Evolutionary conservation across 1,139 yeast genomes (phyloP).

Genomic region (Lodderomyces jiufengensis): DNA sequence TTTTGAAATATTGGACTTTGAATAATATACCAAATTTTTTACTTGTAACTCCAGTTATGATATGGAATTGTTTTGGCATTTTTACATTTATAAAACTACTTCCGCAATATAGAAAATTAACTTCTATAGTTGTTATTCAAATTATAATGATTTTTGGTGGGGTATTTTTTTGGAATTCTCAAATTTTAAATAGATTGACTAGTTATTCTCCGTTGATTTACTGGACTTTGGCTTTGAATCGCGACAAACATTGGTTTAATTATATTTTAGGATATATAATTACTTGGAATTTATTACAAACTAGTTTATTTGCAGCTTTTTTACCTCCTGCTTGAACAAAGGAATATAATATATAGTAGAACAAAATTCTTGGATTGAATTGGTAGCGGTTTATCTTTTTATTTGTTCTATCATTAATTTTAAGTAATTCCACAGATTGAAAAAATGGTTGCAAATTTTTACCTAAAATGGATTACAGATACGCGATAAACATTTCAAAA

Average conservation of each 20-base stretch:
- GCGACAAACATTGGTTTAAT: constrained; percentile 8
- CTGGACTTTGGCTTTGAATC: constrained; percentile 54
- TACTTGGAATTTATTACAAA: constrained; percentile 56
- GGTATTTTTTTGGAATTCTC: constrained; percentile 72
- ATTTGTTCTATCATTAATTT: too few relatives aligned
- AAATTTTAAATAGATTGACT: constrained; percentile 75
- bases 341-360: too few relatives aligned
- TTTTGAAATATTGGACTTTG: constrained; percentile 74
- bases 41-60: constrained; percentile 68
- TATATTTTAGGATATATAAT: constrained; percentile 41
- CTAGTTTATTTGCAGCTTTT: constrained; percentile 60
- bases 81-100: constrained; percentile 31
- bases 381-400: too few relatives aligned
- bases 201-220: constrained; percentile 71
- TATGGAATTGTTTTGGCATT: constrained; percentile 29
- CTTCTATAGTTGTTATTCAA: constrained; percentile 37
- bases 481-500: background rate
- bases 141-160: constrained; percentile 47
- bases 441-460: constrained; percentile 22
- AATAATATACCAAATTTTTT: constrained; percentile 80
- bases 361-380: too few relatives aligned
- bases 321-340: constrained; percentile 65
- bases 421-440: too few relatives aligned
- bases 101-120: constrained; percentile 31
- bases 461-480: constrained; percentile 8